Percentiles rank a stretch among this genome's conserved stretches.
Evolutionary conservation across 2,329 filamentous ascomycete genomes (phyloP).

Genomic region (Verticillium klebahnii): DNA sequence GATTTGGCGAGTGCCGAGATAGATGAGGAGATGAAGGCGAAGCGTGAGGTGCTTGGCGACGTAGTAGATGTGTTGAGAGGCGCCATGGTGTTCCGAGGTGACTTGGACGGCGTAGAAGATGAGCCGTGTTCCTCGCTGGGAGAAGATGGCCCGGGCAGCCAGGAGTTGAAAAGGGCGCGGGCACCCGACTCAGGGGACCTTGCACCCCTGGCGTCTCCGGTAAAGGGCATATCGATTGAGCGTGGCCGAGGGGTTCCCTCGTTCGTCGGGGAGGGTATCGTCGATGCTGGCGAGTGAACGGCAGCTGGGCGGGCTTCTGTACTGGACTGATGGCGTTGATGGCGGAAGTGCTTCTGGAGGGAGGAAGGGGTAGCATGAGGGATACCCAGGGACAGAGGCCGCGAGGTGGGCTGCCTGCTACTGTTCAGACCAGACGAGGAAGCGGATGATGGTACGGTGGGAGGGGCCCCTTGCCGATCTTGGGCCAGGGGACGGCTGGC

Average conservation of each 20-base stretch:
- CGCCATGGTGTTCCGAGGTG: slow-evolving; percentile 15
- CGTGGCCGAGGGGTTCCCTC: slow-evolving; percentile 16
- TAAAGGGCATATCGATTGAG: slow-evolving; percentile 34
- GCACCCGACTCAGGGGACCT: slow-evolving; percentile 20
- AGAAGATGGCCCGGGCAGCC: slow-evolving; percentile 24
- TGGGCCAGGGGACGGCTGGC: neutral
- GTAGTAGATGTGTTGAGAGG: slow-evolving; percentile 24
- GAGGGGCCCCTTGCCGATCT: neutral
- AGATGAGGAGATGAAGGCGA: slow-evolving; percentile 41
- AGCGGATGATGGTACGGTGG: neutral
- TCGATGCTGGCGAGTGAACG: slow-evolving; percentile 17
- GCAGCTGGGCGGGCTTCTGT: slow-evolving; percentile 25
- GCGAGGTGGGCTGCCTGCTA: neutral
- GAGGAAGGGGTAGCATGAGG: slow-evolving; percentile 1
- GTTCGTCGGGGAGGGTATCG: slow-evolving; percentile 7
- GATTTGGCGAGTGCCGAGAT: slow-evolving; percentile 39
- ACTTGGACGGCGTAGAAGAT: slow-evolving; percentile 8
- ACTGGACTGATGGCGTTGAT: slow-evolving; percentile 30
- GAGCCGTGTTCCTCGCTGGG: slow-evolving; percentile 16
- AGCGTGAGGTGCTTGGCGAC: slow-evolving; percentile 30
- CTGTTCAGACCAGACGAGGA: neutral
- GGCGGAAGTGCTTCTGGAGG: slow-evolving; percentile 13
- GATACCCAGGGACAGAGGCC: neutral
- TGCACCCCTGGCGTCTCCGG: slow-evolving; percentile 31
- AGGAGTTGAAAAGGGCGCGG: slow-evolving; percentile 23